Percentiles rank a stretch among this genome's conserved stretches.
These are phyloP conservation scores for Cryphonectria parasitica DNA, from an alignment of 2,329 filamentous ascomycete species.

Conservation along the genomic window DNA sequence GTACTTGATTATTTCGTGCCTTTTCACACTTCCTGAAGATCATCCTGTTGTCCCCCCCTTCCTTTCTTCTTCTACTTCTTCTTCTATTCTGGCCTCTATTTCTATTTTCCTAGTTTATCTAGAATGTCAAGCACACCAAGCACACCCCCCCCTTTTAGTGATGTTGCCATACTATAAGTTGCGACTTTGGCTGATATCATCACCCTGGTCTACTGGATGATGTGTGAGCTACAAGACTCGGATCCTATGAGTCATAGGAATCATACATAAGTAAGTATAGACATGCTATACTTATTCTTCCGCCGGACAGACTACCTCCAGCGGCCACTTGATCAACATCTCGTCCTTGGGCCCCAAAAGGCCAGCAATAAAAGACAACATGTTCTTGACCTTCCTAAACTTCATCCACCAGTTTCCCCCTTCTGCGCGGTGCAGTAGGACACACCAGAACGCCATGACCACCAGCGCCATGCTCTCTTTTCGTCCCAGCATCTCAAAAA, in stretches of 20 bases:
- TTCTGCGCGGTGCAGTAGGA: conserved; percentile 33
- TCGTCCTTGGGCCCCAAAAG: conserved; percentile 11
- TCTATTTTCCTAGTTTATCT: background rate
- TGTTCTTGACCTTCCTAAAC: conserved; percentile 21
- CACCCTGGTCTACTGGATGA: background rate
- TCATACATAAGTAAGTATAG: background rate
- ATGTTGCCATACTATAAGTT: background rate
- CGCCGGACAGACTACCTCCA: conserved; percentile 7
- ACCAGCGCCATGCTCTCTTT: conserved; percentile 32
- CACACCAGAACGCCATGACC: conserved; percentile 36
- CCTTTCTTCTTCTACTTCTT: no score
- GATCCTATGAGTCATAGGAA: background rate
- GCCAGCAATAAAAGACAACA: conserved; percentile 16
- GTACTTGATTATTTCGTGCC: background rate
- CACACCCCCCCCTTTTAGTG: background rate
- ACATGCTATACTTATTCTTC: background rate
- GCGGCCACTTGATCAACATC: conserved; percentile 25
- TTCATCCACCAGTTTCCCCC: conserved; percentile 32
- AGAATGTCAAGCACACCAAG: background rate
- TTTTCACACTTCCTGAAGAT: background rate
- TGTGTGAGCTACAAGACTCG: background rate
- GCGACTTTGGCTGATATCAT: background rate
- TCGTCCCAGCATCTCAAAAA: conserved; percentile 30
- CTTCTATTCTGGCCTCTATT: background rate
- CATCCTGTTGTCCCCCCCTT: background rate